Evolutionary conservation across 352 stramenopile species (phyloP).

Genomic region (Pythium angustatum): DNA sequence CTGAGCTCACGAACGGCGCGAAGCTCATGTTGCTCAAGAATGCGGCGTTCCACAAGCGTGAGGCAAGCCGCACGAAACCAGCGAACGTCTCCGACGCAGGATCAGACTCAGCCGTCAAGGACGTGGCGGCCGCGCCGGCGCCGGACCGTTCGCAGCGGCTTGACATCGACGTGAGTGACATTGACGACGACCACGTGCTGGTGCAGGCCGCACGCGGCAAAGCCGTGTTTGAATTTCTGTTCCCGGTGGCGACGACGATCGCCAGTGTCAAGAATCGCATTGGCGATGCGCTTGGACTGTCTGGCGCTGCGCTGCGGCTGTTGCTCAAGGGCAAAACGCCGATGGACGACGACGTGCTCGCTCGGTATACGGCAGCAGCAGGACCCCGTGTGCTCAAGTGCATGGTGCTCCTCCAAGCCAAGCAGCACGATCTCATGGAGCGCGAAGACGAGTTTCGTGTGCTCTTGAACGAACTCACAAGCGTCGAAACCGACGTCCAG

Average conservation of each 20-base stretch:
- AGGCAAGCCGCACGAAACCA: neutral
- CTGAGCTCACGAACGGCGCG: slow-evolving; percentile 30
- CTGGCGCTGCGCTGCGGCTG: slow-evolving; percentile 43
- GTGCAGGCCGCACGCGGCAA: slow-evolving; percentile 61
- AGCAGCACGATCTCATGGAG: slow-evolving; percentile 62
- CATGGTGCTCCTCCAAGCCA: slow-evolving; percentile 65
- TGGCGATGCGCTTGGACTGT: slow-evolving; percentile 45
- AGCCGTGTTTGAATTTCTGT: slow-evolving; percentile 56
- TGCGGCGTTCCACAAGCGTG: slow-evolving; percentile 23
- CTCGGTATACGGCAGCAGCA: slow-evolving; percentile 3
- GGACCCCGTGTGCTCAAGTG: slow-evolving; percentile 49
- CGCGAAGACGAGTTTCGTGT: slow-evolving; percentile 63
- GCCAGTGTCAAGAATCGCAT: slow-evolving; percentile 52
- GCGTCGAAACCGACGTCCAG: slow-evolving; percentile 33
- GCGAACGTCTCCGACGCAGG: neutral
- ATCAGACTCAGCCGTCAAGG: neutral
- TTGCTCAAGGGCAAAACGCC: slow-evolving; percentile 72
- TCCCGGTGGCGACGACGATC: slow-evolving; percentile 32
- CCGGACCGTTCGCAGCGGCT: slow-evolving; percentile 21
- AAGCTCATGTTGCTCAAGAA: slow-evolving; percentile 37
- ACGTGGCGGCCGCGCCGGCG: neutral
- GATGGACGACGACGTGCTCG: slow-evolving; percentile 34
- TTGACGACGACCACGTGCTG: slow-evolving; percentile 48
- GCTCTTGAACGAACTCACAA: slow-evolving; percentile 64
- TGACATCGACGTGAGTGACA: slow-evolving; percentile 12